Base-by-base conservation (phyloP, 2,329 filamentous ascomycete species). In the Talaromyces piceae region DNA sequence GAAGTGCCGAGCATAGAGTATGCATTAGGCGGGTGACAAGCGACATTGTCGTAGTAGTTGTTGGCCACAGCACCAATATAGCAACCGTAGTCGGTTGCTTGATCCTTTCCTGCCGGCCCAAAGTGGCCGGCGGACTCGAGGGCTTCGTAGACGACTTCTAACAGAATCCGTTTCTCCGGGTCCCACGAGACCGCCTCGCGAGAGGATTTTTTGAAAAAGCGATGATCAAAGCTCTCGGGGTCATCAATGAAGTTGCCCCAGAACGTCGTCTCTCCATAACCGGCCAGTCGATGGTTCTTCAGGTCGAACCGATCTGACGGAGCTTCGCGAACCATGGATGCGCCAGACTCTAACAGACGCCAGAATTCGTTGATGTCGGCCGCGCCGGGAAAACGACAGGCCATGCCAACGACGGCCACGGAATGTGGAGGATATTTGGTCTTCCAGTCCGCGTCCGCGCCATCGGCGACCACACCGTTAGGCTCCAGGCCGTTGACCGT, bases 111-210 rank as follows among this genome's bases (percentile, higher is more conserved):
- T n/a, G 45, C 49, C 27, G 55, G 51, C 27, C 57, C 53, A 51
- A 46, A 54, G 11, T 57, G 41, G 16, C 59, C 59, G 9, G 58
- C 59, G 23, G 50, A 46, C 27, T 57, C 64, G 33, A 57, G 54
- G 8, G 67, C 66, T 45, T 77, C 67, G 55, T 75, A 77, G 0
- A 73, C 47, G 12, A 64, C 22, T 55, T 55, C 49, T 58, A 54
- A 51, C 63, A 63, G 45, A 61, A 66, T 4, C 67, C 71, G 0
- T 48, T 53, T 49, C 28, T 53, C 47, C 1, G 51, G 51, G 33
- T 53, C 51, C 39, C 50, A 51, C 33, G 51, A 30, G n/a, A 51
- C 43, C 13, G 51, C 51, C 30, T 53, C 51, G 12, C 41, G 28
- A 2, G 41, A 31, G 5, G 50, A 44, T n/a, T 51, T 50, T 16